A percentile compares a stretch with the other conserved stretches of the same genome.
Evolutionary conservation across 2,329 filamentous ascomycete genomes (phyloP).

Genomic region (Lasiodiplodia theobromae): DNA sequence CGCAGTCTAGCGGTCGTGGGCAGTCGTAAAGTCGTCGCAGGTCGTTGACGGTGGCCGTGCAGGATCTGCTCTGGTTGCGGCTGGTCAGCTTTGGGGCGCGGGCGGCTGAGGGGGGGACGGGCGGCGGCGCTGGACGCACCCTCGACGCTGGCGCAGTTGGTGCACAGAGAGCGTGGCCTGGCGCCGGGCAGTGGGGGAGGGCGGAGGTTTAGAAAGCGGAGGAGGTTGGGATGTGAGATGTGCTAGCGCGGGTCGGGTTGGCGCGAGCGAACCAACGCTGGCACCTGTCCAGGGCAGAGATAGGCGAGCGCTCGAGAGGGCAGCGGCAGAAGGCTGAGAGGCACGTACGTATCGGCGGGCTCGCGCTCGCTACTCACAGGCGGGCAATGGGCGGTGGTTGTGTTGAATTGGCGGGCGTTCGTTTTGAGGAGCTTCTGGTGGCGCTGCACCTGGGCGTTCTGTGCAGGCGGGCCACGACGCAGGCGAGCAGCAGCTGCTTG

Average conservation of each 20-base stretch:
- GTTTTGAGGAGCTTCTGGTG: conserved; percentile 27
- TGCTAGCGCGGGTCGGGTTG: conserved; percentile 41
- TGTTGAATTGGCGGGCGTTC: conserved; percentile 12
- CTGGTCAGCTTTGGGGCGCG: conserved; percentile 13
- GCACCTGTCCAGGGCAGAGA: conserved; percentile 39
- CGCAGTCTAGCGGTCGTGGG: conserved; percentile 28
- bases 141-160: conserved; percentile 33
- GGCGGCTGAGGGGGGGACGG: neutral
- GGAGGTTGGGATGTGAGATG: conserved; percentile 50
- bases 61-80: conserved; percentile 20
- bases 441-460: conserved; percentile 25
- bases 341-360: conserved; percentile 13
- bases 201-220: conserved; percentile 41
- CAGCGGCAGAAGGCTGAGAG: conserved; percentile 23
- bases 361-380: neutral
- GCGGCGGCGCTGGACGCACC: conserved; percentile 25
- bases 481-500: conserved; percentile 24
- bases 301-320: conserved; percentile 47
- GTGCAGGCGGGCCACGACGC: conserved; percentile 28
- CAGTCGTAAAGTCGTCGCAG: conserved; percentile 30
- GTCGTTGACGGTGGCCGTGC: conserved; percentile 26
- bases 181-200: conserved; percentile 41
- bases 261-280: conserved; percentile 40
- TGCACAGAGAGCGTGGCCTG: conserved; percentile 35
- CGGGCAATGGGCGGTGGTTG: conserved; percentile 22